A percentile compares a stretch with the other conserved stretches of the same genome.
These are phyloP conservation scores for Arachis hypogaea DNA, from an alignment of 306 rosid genomes.

Conservation along the genomic window DNA sequence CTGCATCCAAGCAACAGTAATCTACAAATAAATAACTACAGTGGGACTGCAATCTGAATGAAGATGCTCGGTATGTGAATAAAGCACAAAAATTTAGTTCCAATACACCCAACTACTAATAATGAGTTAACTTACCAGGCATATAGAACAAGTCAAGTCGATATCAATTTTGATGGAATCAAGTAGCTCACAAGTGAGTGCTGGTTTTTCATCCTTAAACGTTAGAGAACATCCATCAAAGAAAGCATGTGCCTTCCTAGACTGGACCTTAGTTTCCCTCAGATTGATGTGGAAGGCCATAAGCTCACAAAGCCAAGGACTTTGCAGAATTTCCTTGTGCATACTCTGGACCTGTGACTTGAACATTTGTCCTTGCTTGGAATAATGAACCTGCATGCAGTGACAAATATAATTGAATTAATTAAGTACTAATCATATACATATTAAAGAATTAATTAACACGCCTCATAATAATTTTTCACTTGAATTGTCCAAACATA, in stretches of 20 bases:
- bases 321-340: slow-evolving; percentile 90
- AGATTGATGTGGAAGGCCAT: slow-evolving; percentile 91
- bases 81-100: neutral
- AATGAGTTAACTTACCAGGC: no score
- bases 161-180: no score
- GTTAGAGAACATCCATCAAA: slow-evolving; percentile 76
- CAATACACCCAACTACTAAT: no score
- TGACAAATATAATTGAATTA: neutral
- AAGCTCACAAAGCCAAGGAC: slow-evolving; percentile 95
- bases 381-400: slow-evolving; percentile 21
- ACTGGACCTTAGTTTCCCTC: slow-evolving; percentile 60
- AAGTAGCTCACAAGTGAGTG: slow-evolving; percentile 64
- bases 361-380: slow-evolving; percentile 87
- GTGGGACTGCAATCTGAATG: slow-evolving; percentile 7
- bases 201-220: slow-evolving; percentile 74
- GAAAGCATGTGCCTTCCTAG: slow-evolving; percentile 46
- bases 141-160: no score
- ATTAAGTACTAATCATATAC: neutral
- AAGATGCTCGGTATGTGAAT: slow-evolving; percentile 8
- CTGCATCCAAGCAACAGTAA: neutral
- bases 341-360: slow-evolving; percentile 79
- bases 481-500: slow-evolving; percentile 1
- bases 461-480: slow-evolving; percentile 20
- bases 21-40: no score
- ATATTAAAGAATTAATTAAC: neutral